Conservation (phyloP, 129 eudicot genomes). For the Deinandra increscens region DNA sequence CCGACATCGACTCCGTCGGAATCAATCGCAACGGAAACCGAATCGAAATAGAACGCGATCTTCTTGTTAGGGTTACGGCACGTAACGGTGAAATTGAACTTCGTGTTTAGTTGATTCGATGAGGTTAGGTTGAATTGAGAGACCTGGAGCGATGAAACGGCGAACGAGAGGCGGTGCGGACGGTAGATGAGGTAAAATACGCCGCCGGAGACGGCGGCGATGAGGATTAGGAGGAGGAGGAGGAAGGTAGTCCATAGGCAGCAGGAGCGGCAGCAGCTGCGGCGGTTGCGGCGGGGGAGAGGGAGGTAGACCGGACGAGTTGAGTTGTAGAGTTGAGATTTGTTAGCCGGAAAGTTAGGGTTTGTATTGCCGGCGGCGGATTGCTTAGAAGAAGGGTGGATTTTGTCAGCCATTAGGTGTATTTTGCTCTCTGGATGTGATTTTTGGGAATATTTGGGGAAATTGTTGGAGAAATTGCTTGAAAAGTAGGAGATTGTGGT, state of each 20-base stretch:
- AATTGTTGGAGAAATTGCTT: slow-evolving; percentile 1
- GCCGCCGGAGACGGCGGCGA: slow-evolving; percentile 58
- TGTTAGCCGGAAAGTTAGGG: slow-evolving; percentile 52
- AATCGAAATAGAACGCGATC: slow-evolving; percentile 53
- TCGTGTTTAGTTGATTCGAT: slow-evolving; percentile 42
- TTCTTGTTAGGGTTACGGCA: slow-evolving; percentile 67
- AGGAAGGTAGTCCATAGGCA: slow-evolving; percentile 56
- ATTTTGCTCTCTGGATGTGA: not conserved
- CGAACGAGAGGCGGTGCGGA: slow-evolving; percentile 65
- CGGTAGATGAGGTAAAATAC: slow-evolving; percentile 63
- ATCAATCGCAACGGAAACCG: slow-evolving; percentile 29
- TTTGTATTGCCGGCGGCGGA: slow-evolving; percentile 28
- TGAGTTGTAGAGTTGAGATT: slow-evolving; percentile 60
- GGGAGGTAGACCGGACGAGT: slow-evolving; percentile 69
- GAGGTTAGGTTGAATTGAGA: slow-evolving; percentile 56
- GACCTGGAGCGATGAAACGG: slow-evolving; percentile 61
- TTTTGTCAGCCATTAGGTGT: slow-evolving; percentile 52
- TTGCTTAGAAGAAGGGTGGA: slow-evolving; percentile 55
- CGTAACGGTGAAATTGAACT: slow-evolving; percentile 46
- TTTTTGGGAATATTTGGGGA: not conserved
- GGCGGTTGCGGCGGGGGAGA: slow-evolving; percentile 47
- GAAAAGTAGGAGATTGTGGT: not conserved
- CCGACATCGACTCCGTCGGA: slow-evolving; percentile 49
- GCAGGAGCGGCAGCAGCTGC: slow-evolving; percentile 55
- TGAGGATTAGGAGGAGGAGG: slow-evolving; percentile 41